phyloP scores from a whole-genome alignment of 148 eudicot species.

The Cornus florida region DNA sequence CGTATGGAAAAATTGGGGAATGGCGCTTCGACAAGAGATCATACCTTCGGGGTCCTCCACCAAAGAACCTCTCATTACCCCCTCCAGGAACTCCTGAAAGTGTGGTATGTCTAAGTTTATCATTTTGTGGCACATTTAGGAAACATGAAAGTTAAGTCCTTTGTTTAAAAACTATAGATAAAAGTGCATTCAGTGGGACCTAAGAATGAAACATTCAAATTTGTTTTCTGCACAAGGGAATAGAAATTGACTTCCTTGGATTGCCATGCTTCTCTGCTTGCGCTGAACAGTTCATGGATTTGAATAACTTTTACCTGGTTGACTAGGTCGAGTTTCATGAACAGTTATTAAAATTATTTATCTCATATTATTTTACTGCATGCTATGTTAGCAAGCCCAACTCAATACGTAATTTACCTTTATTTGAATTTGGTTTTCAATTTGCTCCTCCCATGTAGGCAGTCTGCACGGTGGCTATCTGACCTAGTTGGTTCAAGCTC shows the following conservation, averaged over 20 bases:
- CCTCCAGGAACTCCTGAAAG: slow-evolving; percentile 50
- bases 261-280: background rate
- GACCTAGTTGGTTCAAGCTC: too few species aligned
- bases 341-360: too few species aligned
- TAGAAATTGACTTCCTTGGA: background rate
- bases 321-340: too few species aligned
- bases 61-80: slow-evolving; percentile 44
- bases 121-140: background rate
- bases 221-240: background rate
- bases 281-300: background rate
- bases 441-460: too few species aligned
- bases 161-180: background rate
- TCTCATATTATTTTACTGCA: background rate
- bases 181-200: background rate
- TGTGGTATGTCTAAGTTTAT: slow-evolving; percentile 31
- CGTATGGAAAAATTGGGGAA: slow-evolving; percentile 43
- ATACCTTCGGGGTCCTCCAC: slow-evolving; percentile 36
- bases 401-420: background rate
- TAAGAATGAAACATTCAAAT: background rate
- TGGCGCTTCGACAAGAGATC: slow-evolving; percentile 52
- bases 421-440: too few species aligned
- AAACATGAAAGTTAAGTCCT: background rate
- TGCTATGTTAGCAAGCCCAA: background rate
- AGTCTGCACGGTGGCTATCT: too few species aligned
- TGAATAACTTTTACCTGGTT: too few species aligned